phyloP scores from a whole-genome alignment of 1,284 basidiomycete genomes.

The Cutaneotrichosporon sp. region DNA sequence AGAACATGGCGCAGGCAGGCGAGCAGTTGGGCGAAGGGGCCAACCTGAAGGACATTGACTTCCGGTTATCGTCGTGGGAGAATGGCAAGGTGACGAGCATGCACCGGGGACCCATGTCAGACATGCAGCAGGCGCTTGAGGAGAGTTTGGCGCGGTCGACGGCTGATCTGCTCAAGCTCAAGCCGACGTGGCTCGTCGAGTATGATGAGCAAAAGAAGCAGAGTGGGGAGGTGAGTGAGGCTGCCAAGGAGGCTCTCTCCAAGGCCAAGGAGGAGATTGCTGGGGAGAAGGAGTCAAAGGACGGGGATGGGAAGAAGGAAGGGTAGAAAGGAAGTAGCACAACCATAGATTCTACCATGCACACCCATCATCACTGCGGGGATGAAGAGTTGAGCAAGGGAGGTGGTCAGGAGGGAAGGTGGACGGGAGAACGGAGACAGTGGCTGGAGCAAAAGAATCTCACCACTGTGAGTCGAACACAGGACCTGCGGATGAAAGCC shows the following conservation, averaged over 20 bases:
- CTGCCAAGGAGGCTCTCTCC: no score
- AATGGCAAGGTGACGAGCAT: slow-evolving; percentile 10
- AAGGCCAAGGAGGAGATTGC: no score
- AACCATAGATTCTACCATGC: no score
- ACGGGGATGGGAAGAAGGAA: no score
- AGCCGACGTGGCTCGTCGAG: slow-evolving; percentile 37
- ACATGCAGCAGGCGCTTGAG: slow-evolving; percentile 26
- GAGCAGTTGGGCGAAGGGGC: slow-evolving; percentile 9
- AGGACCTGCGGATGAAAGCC: slow-evolving; percentile 7
- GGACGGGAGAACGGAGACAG: neutral
- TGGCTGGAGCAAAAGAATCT: neutral
- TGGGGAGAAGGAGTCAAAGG: no score
- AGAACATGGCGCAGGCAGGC: slow-evolving; percentile 24
- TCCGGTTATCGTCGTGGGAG: slow-evolving; percentile 5
- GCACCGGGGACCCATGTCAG: slow-evolving; percentile 16
- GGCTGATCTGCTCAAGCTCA: slow-evolving; percentile 28
- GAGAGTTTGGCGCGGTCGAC: slow-evolving; percentile 25
- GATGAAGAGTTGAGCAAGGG: neutral
- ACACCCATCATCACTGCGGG: neutral
- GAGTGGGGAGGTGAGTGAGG: no score
- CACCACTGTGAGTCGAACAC: slow-evolving; percentile 10
- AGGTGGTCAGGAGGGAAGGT: neutral
- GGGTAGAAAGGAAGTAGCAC: no score
- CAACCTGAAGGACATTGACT: slow-evolving; percentile 23
- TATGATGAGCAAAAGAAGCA: slow-evolving; percentile 16